Percentiles rank a stretch among this genome's conserved stretches.
Evolutionary conservation across 768 basidiomycete genomes (phyloP).

Genomic region (Lactifluus piperatus): DNA sequence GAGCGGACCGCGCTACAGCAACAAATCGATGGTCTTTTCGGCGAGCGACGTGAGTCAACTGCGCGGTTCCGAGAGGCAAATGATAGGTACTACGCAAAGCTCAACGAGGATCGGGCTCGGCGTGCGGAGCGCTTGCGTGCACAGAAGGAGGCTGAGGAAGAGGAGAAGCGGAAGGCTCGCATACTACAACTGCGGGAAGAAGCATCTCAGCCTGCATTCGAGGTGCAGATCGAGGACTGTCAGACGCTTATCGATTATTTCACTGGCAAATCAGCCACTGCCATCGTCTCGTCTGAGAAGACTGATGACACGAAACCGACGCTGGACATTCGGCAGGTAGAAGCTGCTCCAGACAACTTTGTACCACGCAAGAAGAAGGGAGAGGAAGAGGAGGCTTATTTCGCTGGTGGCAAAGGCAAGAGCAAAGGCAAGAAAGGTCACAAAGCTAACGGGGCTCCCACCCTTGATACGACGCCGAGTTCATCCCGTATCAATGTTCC

Average conservation of each 20-base stretch:
- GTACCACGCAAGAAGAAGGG: constrained; percentile 88
- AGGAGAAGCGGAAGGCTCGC: constrained; percentile 70
- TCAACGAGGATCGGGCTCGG: constrained; percentile 81
- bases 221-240: constrained; percentile 92
- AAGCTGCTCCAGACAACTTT: constrained; percentile 56
- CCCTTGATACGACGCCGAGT: constrained; percentile 33
- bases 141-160: constrained; percentile 70
- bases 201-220: constrained; percentile 83
- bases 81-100: constrained; percentile 74
- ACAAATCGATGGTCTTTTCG: constrained; percentile 61
- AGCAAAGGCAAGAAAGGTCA: constrained; percentile 54
- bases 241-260: constrained; percentile 85
- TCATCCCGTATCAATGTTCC: constrained; percentile 60
- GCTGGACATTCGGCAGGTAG: constrained; percentile 80
- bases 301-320: constrained; percentile 60
- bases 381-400: constrained; percentile 75
- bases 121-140: constrained; percentile 70
- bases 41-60: constrained; percentile 66
- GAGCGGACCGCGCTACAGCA: constrained; percentile 71
- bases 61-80: constrained; percentile 71
- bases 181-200: constrained; percentile 81
- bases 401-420: constrained; percentile 56
- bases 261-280: constrained; percentile 51
- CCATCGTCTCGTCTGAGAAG: constrained; percentile 36
- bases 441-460: constrained; percentile 23